A percentile compares a stretch with the other conserved stretches of the same genome.
These are phyloP conservation scores for Pyrus hybrid DNA, from an alignment of 331 rosid species.

Conservation along the genomic window DNA sequence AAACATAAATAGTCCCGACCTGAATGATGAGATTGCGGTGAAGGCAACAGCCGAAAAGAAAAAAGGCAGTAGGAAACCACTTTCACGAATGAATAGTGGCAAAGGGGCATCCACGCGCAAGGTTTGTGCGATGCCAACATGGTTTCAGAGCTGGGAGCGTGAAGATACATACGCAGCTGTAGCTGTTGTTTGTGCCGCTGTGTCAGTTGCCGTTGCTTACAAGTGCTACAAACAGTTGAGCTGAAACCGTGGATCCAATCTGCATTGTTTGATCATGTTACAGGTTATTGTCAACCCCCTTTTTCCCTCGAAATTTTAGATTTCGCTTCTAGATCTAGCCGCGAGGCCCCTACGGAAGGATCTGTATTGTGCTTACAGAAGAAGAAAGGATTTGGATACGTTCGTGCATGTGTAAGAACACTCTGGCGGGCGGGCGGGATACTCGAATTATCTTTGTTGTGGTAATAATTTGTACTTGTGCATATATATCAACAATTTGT, in stretches of 20 bases:
- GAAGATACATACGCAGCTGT: constrained; percentile 87
- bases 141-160: constrained; percentile 85
- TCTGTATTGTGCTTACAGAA: constrained; percentile 2
- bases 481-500: not conserved
- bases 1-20: constrained; percentile 14
- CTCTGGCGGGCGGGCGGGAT: not conserved
- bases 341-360: constrained; percentile 15
- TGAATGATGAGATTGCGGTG: constrained; percentile 28
- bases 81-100: constrained; percentile 34
- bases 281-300: constrained; percentile 12
- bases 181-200: constrained; percentile 78
- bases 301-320: not conserved
- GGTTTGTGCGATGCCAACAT: constrained; percentile 54
- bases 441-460: not conserved
- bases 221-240: constrained; percentile 73
- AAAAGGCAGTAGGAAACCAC: constrained; percentile 25
- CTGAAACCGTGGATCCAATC: constrained; percentile 7
- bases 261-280: not conserved
- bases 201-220: constrained; percentile 72
- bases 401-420: constrained; percentile 5
- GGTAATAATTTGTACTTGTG: constrained; percentile 7
- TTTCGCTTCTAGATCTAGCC: not conserved
- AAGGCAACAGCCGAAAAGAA: constrained; percentile 34
- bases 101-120: constrained; percentile 41
- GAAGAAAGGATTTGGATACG: not conserved